These are phyloP conservation scores for Euclidium syriacum DNA, from an alignment of 345 rosid species.

Conservation along the genomic window DNA sequence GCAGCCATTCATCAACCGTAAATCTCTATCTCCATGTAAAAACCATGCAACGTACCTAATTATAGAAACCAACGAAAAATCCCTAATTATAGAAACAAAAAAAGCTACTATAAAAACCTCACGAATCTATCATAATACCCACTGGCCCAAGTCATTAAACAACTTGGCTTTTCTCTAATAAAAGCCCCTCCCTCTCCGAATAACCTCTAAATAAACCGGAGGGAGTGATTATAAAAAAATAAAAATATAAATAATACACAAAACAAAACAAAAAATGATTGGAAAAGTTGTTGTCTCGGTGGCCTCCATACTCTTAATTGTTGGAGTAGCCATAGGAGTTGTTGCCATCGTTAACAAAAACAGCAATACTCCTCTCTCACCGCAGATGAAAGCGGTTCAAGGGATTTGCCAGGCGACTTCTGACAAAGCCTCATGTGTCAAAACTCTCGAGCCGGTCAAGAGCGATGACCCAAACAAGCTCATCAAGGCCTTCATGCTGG, in stretches of 20 bases:
- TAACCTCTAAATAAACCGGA: constrained; percentile 25
- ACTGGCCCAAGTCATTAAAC: constrained; percentile 32
- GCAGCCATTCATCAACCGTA: constrained; percentile 16
- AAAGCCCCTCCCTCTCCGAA: constrained; percentile 34
- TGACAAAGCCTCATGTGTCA: constrained; percentile 53
- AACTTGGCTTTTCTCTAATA: constrained; percentile 33
- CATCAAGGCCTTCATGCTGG: constrained; percentile 37
- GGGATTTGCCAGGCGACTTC: constrained; percentile 41
- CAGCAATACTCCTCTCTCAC: constrained; percentile 4
- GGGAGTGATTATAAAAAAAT: constrained; percentile 26
- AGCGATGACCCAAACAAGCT: constrained; percentile 51
- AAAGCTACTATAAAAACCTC: constrained; percentile 16
- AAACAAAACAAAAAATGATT: constrained; percentile 24
- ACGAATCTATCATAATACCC: background rate
- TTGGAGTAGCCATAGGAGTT: constrained; percentile 42
- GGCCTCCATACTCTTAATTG: constrained; percentile 46
- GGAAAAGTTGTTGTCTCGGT: constrained; percentile 40
- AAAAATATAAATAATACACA: background rate
- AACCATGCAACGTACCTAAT: constrained; percentile 10
- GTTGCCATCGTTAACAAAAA: constrained; percentile 27
- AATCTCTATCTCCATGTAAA: constrained; percentile 21
- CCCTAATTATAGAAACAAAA: constrained; percentile 24
- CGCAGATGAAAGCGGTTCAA: constrained; percentile 38
- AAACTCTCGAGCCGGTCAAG: constrained; percentile 38
- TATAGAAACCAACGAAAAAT: background rate